Conservation (phyloP, 208 protist species). For the Jaenimonas drosophilae region DNA sequence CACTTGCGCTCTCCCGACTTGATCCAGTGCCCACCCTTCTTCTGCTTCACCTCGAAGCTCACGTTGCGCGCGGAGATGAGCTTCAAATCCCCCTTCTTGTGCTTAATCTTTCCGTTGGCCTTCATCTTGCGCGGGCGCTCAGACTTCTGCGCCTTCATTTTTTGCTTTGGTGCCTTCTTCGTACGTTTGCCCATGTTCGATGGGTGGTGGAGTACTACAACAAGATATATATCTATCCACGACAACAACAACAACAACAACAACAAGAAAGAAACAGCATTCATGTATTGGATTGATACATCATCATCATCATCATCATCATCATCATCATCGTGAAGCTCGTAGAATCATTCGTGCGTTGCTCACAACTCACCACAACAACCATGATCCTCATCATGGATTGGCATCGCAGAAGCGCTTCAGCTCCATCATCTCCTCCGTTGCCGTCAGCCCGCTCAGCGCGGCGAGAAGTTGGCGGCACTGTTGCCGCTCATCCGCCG, state of each 20-base stretch:
- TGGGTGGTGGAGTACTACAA: too few relatives aligned
- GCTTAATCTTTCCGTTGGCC: conserved; percentile 77
- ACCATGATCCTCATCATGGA: too few relatives aligned
- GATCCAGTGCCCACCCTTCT: conserved; percentile 78
- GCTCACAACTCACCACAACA: too few relatives aligned
- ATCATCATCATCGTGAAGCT: too few relatives aligned
- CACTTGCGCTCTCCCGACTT: conserved; percentile 75
- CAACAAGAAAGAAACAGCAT: conserved; percentile 5
- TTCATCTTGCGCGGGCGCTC: conserved; percentile 74
- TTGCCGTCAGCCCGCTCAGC: too few relatives aligned
- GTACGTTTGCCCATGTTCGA: conserved; percentile 78
- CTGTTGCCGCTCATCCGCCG: conserved; percentile 22
- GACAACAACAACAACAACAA: conserved; percentile 1
- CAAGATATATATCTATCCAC: conserved; percentile 1
- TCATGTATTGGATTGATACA: background rate
- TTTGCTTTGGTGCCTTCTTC: conserved; percentile 79
- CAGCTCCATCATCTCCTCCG: too few relatives aligned
- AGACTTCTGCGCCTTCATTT: conserved; percentile 64
- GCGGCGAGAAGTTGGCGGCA: conserved; percentile 26
- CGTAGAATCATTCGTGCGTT: too few relatives aligned
- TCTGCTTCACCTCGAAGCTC: conserved; percentile 77
- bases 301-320: background rate
- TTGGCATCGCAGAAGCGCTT: too few relatives aligned
- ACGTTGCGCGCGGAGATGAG: conserved; percentile 72
- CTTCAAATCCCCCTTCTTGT: conserved; percentile 71